A percentile compares a stretch with the other conserved stretches of the same genome.
phyloP scores from a whole-genome alignment of 1,284 basidiomycete genomes.

The Irpex sp. region DNA sequence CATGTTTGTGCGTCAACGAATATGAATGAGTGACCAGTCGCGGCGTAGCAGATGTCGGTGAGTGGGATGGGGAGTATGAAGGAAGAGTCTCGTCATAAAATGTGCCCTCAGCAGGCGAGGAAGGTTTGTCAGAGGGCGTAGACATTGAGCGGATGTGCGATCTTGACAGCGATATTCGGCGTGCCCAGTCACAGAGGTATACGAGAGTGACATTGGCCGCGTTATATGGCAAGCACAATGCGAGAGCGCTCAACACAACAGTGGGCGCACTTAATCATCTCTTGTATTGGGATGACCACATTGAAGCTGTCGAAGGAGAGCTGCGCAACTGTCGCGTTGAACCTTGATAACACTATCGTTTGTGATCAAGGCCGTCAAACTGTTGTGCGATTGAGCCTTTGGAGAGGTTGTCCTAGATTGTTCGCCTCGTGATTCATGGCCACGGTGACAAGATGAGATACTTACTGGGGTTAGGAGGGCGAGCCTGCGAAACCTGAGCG shows the following conservation, averaged over 20 bases:
- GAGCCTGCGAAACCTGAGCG: background rate
- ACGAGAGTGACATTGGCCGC: background rate
- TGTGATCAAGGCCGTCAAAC: too few species aligned
- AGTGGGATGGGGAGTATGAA: background rate
- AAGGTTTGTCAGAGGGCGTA: background rate
- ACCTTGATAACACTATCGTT: too few species aligned
- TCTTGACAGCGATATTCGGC: background rate
- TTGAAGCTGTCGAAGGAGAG: too few species aligned
- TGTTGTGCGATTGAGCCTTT: too few species aligned
- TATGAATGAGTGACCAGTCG: background rate
- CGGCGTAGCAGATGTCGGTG: background rate
- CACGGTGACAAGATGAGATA: background rate
- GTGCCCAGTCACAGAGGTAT: background rate
- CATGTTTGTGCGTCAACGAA: background rate
- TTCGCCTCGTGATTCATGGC: background rate
- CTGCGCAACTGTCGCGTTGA: too few species aligned
- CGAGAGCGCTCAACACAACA: background rate
- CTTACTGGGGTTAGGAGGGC: background rate
- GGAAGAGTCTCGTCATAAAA: background rate
- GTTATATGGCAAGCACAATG: background rate
- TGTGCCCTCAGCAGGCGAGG: background rate
- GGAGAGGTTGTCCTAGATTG: too few species aligned
- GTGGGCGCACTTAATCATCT: background rate
- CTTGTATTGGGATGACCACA: background rate
- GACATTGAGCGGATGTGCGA: background rate